These are phyloP conservation scores for Candida berthetii DNA, from an alignment of 805 yeast species.

Conservation along the genomic window DNA sequence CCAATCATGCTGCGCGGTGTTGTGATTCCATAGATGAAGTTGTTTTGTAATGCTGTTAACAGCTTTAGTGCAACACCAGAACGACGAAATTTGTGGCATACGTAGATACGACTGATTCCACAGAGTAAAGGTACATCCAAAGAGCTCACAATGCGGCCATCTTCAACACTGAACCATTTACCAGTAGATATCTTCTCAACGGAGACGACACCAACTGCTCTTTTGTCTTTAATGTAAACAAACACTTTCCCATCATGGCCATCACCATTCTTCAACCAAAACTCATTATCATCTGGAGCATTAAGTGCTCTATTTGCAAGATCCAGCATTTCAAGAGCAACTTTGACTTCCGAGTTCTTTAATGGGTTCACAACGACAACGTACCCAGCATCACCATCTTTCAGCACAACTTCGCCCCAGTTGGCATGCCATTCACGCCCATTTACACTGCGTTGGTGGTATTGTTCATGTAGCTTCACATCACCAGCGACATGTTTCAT, in stretches of 20 bases:
- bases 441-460: slow-evolving; percentile 40
- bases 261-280: slow-evolving; percentile 26
- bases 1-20: slow-evolving; percentile 41
- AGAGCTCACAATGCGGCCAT: slow-evolving; percentile 43
- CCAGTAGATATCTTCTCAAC: slow-evolving; percentile 42
- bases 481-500: slow-evolving; percentile 34
- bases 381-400: slow-evolving; percentile 13
- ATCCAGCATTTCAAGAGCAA: slow-evolving; percentile 34
- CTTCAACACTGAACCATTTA: slow-evolving; percentile 53
- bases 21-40: slow-evolving; percentile 43
- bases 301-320: slow-evolving; percentile 55
- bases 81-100: slow-evolving; percentile 37
- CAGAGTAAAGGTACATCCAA: slow-evolving; percentile 32
- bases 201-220: slow-evolving; percentile 51
- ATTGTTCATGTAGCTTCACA: slow-evolving; percentile 39
- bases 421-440: slow-evolving; percentile 43
- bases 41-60: slow-evolving; percentile 33
- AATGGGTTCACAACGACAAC: slow-evolving; percentile 30
- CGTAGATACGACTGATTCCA: slow-evolving; percentile 47
- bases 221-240: slow-evolving; percentile 36
- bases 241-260: slow-evolving; percentile 40
- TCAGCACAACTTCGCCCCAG: slow-evolving; percentile 24
- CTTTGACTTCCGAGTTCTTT: slow-evolving; percentile 24
- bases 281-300: slow-evolving; percentile 46
- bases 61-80: slow-evolving; percentile 42